Conservation (phyloP, 2,329 filamentous ascomycete species). For the Scytalidium sp. region DNA sequence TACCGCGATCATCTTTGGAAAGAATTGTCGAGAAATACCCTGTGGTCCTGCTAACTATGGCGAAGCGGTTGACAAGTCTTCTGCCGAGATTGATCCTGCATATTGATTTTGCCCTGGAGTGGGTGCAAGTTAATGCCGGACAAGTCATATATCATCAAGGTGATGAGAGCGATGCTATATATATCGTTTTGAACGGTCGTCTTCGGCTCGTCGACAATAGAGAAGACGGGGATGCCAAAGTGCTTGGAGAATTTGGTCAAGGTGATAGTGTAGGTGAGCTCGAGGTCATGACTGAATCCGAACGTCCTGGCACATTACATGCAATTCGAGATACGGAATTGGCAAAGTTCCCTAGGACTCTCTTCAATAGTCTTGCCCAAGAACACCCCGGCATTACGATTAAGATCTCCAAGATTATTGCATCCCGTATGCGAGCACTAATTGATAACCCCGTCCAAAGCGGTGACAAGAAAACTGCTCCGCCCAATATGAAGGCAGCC, state of each 20-base stretch:
- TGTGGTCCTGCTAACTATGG: slow-evolving; percentile 90
- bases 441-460: slow-evolving; percentile 75
- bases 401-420: slow-evolving; percentile 98
- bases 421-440: slow-evolving; percentile 85
- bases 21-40: slow-evolving; percentile 91
- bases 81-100: slow-evolving; percentile 88
- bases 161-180: slow-evolving; percentile 97
- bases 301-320: slow-evolving; percentile 85
- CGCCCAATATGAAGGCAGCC: slow-evolving; percentile 64
- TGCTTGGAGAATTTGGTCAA: slow-evolving; percentile 90
- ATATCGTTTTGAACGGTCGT: slow-evolving; percentile 93
- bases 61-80: slow-evolving; percentile 86
- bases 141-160: slow-evolving; percentile 92
- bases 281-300: slow-evolving; percentile 93
- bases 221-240: slow-evolving; percentile 76
- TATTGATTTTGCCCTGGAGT: slow-evolving; percentile 97
- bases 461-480: slow-evolving; percentile 59
- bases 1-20: slow-evolving; percentile 82
- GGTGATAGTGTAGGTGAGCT: slow-evolving; percentile 97
- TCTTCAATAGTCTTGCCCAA: slow-evolving; percentile 96
- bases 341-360: slow-evolving; percentile 89
- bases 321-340: slow-evolving; percentile 96
- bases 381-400: slow-evolving; percentile 98
- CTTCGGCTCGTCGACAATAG: slow-evolving; percentile 80
- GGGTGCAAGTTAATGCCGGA: slow-evolving; percentile 94